Evolutionary conservation across 2,329 filamentous ascomycete genomes (phyloP).

Genomic region (Ampelomyces quisqualis): DNA sequence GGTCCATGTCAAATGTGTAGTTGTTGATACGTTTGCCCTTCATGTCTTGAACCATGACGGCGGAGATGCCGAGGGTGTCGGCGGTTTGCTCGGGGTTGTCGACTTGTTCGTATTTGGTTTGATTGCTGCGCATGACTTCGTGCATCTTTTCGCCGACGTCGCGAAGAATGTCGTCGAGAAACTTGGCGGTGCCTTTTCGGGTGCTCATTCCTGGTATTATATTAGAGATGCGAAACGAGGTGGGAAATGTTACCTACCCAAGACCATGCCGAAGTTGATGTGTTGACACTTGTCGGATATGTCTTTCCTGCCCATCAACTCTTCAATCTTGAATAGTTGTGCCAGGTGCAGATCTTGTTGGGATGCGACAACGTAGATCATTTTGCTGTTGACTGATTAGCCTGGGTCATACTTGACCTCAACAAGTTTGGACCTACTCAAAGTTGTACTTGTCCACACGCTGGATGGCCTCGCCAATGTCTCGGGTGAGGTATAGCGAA

Average conservation of each 20-base stretch:
- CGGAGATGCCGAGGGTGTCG: slow-evolving; percentile 87
- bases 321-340: slow-evolving; percentile 65
- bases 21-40: slow-evolving; percentile 79
- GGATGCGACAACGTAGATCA: slow-evolving; percentile 66
- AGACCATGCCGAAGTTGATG: slow-evolving; percentile 67
- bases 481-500: slow-evolving; percentile 67
- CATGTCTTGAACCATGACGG: slow-evolving; percentile 99
- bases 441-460: slow-evolving; percentile 63
- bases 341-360: slow-evolving; percentile 66
- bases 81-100: slow-evolving; percentile 78
- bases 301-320: slow-evolving; percentile 62
- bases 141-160: slow-evolving; percentile 91
- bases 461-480: slow-evolving; percentile 66
- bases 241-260: slow-evolving; percentile 41
- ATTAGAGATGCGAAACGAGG: background rate
- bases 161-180: slow-evolving; percentile 53
- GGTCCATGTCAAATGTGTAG: slow-evolving; percentile 74
- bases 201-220: slow-evolving; percentile 56
- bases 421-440: slow-evolving; percentile 42
- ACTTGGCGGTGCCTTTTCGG: slow-evolving; percentile 60
- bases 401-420: background rate
- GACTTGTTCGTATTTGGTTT: slow-evolving; percentile 86
- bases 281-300: slow-evolving; percentile 61
- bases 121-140: slow-evolving; percentile 91
- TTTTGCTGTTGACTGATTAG: slow-evolving; percentile 46